Conservation (phyloP, 768 basidiomycete genomes). For the Pleurotus giganteus region DNA sequence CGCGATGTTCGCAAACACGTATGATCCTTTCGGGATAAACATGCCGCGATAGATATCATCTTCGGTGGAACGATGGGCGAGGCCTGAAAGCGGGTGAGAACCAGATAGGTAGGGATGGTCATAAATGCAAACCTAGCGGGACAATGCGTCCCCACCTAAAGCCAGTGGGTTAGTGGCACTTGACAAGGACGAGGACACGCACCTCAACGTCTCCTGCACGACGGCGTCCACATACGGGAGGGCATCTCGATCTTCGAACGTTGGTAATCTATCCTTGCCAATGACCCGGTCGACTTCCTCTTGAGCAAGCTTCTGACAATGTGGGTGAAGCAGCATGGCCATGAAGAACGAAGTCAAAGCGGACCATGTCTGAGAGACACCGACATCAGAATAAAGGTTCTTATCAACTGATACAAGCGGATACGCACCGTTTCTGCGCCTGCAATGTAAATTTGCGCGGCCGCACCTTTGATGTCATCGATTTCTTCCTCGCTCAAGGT, state of each 20-base stretch:
- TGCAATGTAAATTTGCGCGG: constrained; percentile 51
- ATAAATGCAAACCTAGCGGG: constrained; percentile 29
- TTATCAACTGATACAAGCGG: constrained; percentile 3
- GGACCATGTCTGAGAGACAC: constrained; percentile 42
- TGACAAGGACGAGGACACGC: constrained; percentile 11
- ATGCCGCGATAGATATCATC: constrained; percentile 20
- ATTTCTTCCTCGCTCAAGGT: constrained; percentile 39
- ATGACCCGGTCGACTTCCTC: constrained; percentile 49
- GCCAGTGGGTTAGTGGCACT: constrained; percentile 2
- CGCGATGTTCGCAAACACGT: constrained; percentile 15
- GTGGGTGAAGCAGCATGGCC: constrained; percentile 52
- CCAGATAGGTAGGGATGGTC: not conserved
- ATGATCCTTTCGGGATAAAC: constrained; percentile 18
- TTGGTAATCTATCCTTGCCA: constrained; percentile 46
- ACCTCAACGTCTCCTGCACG: constrained; percentile 47
- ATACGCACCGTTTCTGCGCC: constrained; percentile 35
- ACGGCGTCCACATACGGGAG: constrained; percentile 48
- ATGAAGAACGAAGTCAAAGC: constrained; percentile 48
- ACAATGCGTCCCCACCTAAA: constrained; percentile 46
- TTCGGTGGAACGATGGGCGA: constrained; percentile 7
- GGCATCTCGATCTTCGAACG: constrained; percentile 37
- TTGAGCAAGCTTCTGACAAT: constrained; percentile 46
- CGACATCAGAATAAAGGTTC: not conserved
- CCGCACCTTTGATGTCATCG: constrained; percentile 53
- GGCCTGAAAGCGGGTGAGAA: constrained; percentile 5